Evolutionary conservation across 495 filamentous ascomycete species (phyloP).

Genomic region (Penicillium mononematosum): DNA sequence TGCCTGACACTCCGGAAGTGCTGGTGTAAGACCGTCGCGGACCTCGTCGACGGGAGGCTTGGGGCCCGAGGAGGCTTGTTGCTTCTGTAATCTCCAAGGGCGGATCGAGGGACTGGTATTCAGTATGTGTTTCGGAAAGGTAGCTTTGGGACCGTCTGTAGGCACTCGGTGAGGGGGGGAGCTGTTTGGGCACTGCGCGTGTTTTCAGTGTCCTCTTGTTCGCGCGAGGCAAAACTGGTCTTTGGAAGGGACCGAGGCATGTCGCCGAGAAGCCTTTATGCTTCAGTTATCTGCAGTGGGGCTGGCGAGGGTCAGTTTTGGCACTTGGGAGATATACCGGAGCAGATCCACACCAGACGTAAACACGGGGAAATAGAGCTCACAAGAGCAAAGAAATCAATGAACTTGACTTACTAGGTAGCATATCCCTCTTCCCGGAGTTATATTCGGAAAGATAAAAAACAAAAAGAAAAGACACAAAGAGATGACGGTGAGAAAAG

Average conservation of each 20-base stretch:
- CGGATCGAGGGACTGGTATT: slow-evolving; percentile 38
- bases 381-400: slow-evolving; percentile 4
- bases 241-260: slow-evolving; percentile 36
- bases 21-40: slow-evolving; percentile 45
- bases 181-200: slow-evolving; percentile 31
- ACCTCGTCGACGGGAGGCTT: slow-evolving; percentile 19
- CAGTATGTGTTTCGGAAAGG: slow-evolving; percentile 39
- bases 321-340: slow-evolving; percentile 5
- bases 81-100: slow-evolving; percentile 39
- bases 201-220: slow-evolving; percentile 23
- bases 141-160: slow-evolving; percentile 38
- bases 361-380: background rate
- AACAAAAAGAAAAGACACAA: background rate
- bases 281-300: slow-evolving; percentile 7
- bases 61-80: slow-evolving; percentile 36
- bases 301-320: slow-evolving; percentile 3
- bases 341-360: slow-evolving; percentile 5
- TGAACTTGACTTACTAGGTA: background rate
- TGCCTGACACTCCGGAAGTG: slow-evolving; percentile 26
- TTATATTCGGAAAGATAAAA: background rate
- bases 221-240: slow-evolving; percentile 16
- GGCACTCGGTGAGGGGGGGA: slow-evolving; percentile 38
- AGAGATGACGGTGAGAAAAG: background rate
- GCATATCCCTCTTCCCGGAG: slow-evolving; percentile 5
- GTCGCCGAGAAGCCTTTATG: slow-evolving; percentile 18